These are phyloP conservation scores for Cercospora sp. DNA, from an alignment of 2,329 filamentous ascomycete species.

Conservation along the genomic window DNA sequence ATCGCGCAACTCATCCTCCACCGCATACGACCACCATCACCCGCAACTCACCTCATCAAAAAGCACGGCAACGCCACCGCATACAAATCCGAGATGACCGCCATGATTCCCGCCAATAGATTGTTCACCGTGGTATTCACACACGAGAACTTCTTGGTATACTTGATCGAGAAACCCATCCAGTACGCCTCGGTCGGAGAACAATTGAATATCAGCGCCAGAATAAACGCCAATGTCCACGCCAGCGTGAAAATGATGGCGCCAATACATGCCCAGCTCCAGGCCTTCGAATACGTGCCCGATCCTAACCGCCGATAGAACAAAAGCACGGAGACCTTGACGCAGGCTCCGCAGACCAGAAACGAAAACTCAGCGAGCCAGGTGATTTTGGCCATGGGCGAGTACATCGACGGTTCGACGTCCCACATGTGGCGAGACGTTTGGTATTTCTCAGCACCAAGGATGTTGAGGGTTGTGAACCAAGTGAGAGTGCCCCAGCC, in stretches of 20 bases:
- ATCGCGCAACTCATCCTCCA: conserved; percentile 32
- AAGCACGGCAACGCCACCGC: conserved; percentile 46
- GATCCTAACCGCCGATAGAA: conserved; percentile 47
- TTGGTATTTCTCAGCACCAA: conserved; percentile 32
- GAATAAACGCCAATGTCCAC: conserved; percentile 43
- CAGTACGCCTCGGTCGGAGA: conserved; percentile 45
- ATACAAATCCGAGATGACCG: conserved; percentile 44
- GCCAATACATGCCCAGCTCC: conserved; percentile 33
- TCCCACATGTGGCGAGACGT: conserved; percentile 44
- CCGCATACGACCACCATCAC: not conserved
- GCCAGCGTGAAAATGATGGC: conserved; percentile 43
- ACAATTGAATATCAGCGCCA: conserved; percentile 42
- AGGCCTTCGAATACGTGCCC: conserved; percentile 39
- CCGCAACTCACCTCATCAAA: conserved; percentile 42
- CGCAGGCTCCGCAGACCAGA: conserved; percentile 36
- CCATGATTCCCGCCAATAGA: conserved; percentile 43
- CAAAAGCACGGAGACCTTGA: conserved; percentile 42
- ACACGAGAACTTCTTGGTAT: conserved; percentile 40
- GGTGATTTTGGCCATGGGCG: conserved; percentile 32
- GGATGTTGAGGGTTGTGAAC: conserved; percentile 29
- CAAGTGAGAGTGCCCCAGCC: conserved; percentile 29
- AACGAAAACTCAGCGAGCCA: conserved; percentile 41
- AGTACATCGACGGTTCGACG: conserved; percentile 26
- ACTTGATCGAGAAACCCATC: conserved; percentile 40
- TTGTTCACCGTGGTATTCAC: conserved; percentile 43